Evolutionary conservation across 306 rosid species (phyloP).

Genomic region (Quercus gilva): DNA sequence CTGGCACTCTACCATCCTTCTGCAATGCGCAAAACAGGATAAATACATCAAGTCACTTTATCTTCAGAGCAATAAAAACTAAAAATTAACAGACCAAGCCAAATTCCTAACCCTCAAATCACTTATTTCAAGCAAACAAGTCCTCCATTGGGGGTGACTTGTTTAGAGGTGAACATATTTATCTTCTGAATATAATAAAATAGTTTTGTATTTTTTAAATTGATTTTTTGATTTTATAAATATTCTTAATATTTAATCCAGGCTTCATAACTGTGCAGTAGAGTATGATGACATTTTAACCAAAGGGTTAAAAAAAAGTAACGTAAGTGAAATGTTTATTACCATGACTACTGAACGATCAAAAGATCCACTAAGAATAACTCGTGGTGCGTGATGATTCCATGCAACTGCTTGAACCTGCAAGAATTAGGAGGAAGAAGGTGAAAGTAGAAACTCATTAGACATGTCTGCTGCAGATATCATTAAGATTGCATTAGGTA

Average conservation of each 20-base stretch:
- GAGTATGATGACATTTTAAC: background rate
- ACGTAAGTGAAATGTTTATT: slow-evolving; percentile 28
- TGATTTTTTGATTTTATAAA: too few species aligned
- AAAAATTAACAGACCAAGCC: background rate
- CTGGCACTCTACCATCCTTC: slow-evolving; percentile 82
- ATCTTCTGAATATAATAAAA: background rate
- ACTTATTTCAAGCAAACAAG: slow-evolving; percentile 8
- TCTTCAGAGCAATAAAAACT: background rate
- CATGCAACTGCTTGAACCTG: slow-evolving; percentile 98
- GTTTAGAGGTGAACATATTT: background rate
- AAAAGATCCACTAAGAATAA: slow-evolving; percentile 92
- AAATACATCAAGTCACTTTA: slow-evolving; percentile 14
- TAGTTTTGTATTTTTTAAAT: too few species aligned
- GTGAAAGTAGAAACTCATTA: slow-evolving; percentile 27
- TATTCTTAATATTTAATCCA: too few species aligned
- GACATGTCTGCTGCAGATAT: background rate
- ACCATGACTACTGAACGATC: slow-evolving; percentile 84
- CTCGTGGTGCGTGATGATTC: slow-evolving; percentile 70
- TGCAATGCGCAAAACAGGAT: slow-evolving; percentile 38
- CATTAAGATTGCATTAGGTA: background rate
- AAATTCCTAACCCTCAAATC: background rate
- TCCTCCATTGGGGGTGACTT: background rate
- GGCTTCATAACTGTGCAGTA: background rate
- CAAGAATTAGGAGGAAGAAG: slow-evolving; percentile 22
- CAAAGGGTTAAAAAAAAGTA: background rate